Base-by-base conservation (phyloP, 2,329 filamentous ascomycete species). In the Talaromyces amestolkiae region DNA sequence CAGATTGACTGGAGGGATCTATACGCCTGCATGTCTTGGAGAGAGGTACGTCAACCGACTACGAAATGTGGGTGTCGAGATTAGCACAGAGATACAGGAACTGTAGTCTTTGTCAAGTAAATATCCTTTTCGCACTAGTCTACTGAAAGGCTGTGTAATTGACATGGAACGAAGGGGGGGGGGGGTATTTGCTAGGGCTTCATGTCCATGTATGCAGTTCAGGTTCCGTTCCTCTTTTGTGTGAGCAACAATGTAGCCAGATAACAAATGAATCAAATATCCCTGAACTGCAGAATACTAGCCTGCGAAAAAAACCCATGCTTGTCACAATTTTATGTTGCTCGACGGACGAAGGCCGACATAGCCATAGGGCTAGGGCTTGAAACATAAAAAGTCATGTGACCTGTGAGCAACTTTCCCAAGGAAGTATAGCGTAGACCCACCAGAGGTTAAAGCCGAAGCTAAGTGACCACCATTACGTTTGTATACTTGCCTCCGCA, bases 391-490 rank as follows among this genome's bases (percentile, higher is more conserved):
- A 31, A 11, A 2, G 11, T 54, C 51, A 54, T 22, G 51, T 54
- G 51, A 54, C n/a, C 10, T 35, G 4, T 9, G 10, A 22, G 53
- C 11, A 56, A 9, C 33, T 24, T 24, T 6, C 53, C 53, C n/a
- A 37, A 6, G 10, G 4, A 15, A 24, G 33, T 24, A 15, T 56
- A 56, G 53, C n/a, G 53, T 37, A 10, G 31, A 37, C n/a, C 51
- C 51, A 22, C 51, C n/a, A 15, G 11, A 31, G 31, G 51, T 19
- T 35, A 35, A 37, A 22, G 51, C 51, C 51, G 51, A 56, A 53
- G 51, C 51, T 56, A 37, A 54, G 49, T 53, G 51, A 56, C 27
- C 51, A 56, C 17, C 53, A 56, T 56, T 56, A 56, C 33, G 33
- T 56, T 37, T 56, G 33, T 56, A 39, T 56, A 39, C 53, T 37